A percentile compares a stretch with the other conserved stretches of the same genome.
phyloP scores from a whole-genome alignment of 2,329 filamentous ascomycete genomes.

The Fusarium haematococcum region DNA sequence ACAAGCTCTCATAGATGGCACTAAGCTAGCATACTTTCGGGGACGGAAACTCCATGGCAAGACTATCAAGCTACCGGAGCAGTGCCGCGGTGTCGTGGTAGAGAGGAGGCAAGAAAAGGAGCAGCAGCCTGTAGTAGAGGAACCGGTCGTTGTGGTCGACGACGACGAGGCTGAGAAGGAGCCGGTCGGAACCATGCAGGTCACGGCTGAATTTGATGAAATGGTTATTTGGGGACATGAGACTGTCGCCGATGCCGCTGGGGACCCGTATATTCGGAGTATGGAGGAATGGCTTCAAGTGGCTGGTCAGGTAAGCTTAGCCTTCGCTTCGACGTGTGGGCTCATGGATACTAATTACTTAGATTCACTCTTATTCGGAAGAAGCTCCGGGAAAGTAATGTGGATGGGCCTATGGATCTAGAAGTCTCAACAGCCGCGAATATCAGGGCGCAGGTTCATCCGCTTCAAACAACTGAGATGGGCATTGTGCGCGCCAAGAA shows the following conservation, averaged over 20 bases:
- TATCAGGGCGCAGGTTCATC: background rate
- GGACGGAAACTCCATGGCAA: constrained; percentile 83
- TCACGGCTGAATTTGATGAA: constrained; percentile 77
- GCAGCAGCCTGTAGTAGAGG: constrained; percentile 49
- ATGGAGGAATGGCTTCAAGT: constrained; percentile 85
- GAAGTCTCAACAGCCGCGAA: background rate
- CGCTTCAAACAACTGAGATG: background rate
- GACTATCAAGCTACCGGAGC: constrained; percentile 73
- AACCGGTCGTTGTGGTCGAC: constrained; percentile 33
- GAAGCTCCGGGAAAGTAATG: background rate
- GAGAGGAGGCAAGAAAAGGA: constrained; percentile 52
- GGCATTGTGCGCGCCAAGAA: background rate
- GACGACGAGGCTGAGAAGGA: constrained; percentile 58
- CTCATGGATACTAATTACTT: constrained; percentile 9
- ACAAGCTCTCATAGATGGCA: constrained; percentile 56
- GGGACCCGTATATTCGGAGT: constrained; percentile 79
- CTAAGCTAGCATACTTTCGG: constrained; percentile 75
- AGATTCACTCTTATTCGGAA: constrained; percentile 41
- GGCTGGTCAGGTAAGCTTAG: constrained; percentile 71
- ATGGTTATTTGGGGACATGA: constrained; percentile 91
- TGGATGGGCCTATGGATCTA: background rate
- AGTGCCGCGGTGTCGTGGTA: constrained; percentile 75
- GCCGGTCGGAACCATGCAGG: constrained; percentile 66
- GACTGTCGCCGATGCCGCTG: constrained; percentile 66
- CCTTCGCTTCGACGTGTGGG: background rate